Base-by-base conservation (phyloP, 306 rosid species). In the Prinsepia uniflora region DNA sequence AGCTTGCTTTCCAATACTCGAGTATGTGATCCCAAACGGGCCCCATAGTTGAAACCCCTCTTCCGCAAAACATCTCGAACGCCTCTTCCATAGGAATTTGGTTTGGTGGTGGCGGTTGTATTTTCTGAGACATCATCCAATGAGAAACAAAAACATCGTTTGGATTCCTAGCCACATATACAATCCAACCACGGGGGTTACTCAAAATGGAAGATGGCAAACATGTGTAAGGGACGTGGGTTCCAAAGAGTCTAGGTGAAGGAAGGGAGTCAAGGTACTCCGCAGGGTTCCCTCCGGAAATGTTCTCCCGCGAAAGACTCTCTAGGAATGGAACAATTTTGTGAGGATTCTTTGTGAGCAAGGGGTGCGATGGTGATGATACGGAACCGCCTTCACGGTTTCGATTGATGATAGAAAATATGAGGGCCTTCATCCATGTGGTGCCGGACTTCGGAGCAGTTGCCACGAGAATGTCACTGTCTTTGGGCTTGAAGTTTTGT, bases 141-240 rank as follows among this genome's bases (percentile, higher is more conserved):
- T 55, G n/a, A 4, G 88, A 88, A 5, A 88, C 63, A 20, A 77
- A 68, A 9, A 71, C 75, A 67, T 87, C 92, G 40, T 76, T 70
- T 0, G 89, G 92, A 67, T 83, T 83, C 34, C 93, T 68, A 8
- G 85, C 86, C 1, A 88, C 68, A 30, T 79, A 83, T 30, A 85
- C 67, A 19, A 88, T 59, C 67, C 71, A 18, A 15, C 65, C n/a
- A 12, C 54, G 5, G 6, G 45, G 4, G 8, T 42, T 8, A 3
- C 45, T 42, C 45, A 40, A 24, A 5, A 76, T 43, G 11, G 75
- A 62, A 34, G 52, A 34, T 5, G 80, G 66, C 22, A 76, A 62
- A 13, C 58, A 69, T 14, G 55, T 3, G 13, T 68, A 62, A 6
- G 82, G 68, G 6, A 53, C 61, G 60, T 78, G 82, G 5, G 72